Evolutionary conservation across 2,329 filamentous ascomycete genomes (phyloP).

Genomic region (Ophiostoma pallidulum): DNA sequence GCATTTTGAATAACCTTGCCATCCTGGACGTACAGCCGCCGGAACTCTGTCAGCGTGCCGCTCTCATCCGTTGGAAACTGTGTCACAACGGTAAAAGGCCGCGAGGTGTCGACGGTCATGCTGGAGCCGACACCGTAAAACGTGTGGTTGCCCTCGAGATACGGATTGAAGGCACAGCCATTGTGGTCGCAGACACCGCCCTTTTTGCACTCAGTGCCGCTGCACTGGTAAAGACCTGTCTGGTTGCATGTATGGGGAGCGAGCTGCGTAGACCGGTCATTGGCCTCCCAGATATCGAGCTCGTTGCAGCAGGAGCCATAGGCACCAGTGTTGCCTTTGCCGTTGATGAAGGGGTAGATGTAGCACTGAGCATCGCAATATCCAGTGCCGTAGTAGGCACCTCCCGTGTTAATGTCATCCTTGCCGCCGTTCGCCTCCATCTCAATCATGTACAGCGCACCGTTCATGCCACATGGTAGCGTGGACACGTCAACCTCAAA

Average conservation of each 20-base stretch:
- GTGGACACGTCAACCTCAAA: constrained; percentile 55
- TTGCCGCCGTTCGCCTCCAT: constrained; percentile 46
- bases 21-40: constrained; percentile 48
- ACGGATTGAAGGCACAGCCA: constrained; percentile 57
- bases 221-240: constrained; percentile 35
- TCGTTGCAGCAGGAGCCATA: constrained; percentile 49
- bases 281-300: constrained; percentile 57
- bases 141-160: constrained; percentile 47
- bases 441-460: constrained; percentile 47
- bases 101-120: constrained; percentile 44
- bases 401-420: constrained; percentile 37
- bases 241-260: constrained; percentile 49
- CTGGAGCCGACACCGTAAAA: constrained; percentile 46
- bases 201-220: constrained; percentile 33
- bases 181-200: constrained; percentile 48
- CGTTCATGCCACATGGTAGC: constrained; percentile 55
- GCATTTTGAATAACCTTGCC: constrained; percentile 42
- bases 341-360: constrained; percentile 38
- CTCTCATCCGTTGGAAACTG: constrained; percentile 39
- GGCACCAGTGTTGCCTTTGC: constrained; percentile 38
- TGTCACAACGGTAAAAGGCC: constrained; percentile 48
- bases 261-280: constrained; percentile 46
- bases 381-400: constrained; percentile 48
- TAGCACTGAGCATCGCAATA: constrained; percentile 45
- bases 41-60: constrained; percentile 43